These are phyloP conservation scores for Rhodosporidiobolus sp. DNA, from an alignment of 768 basidiomycete species.

Conservation along the genomic window DNA sequence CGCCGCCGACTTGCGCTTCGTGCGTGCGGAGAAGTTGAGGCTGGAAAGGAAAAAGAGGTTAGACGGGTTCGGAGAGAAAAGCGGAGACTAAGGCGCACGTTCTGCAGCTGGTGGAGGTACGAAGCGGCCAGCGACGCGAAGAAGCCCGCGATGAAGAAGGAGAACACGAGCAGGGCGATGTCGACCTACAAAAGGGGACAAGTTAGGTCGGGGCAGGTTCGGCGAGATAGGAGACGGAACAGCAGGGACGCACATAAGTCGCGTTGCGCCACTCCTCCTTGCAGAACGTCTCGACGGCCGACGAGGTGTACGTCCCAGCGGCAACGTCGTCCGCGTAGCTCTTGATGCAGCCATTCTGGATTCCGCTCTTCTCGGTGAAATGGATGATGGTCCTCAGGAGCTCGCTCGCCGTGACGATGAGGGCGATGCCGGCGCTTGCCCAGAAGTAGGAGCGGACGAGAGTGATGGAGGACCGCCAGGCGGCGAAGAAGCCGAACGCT, in stretches of 20 bases:
- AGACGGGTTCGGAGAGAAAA: background rate
- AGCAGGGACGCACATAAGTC: conserved; percentile 2
- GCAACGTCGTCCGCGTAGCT: conserved; percentile 13
- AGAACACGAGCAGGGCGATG: conserved; percentile 33
- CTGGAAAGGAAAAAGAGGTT: background rate
- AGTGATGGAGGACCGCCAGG: background rate
- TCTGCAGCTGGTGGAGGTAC: conserved; percentile 36
- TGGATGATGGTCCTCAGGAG: conserved; percentile 14
- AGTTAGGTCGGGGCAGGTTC: too few relatives aligned
- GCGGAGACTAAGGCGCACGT: conserved; percentile 6
- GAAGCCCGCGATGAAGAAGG: conserved; percentile 27
- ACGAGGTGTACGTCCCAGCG: background rate
- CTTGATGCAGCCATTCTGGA: conserved; percentile 14
- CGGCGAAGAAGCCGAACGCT: conserved; percentile 27
- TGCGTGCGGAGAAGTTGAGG: conserved; percentile 26
- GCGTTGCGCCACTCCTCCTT: conserved; percentile 7
- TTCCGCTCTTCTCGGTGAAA: conserved; percentile 19
- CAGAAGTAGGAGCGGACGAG: conserved; percentile 33
- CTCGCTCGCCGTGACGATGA: conserved; percentile 20
- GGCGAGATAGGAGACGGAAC: too few relatives aligned
- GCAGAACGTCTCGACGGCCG: conserved; percentile 11
- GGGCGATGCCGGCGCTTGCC: conserved; percentile 1
- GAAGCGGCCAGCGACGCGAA: conserved; percentile 33
- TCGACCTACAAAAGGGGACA: conserved; percentile 17
- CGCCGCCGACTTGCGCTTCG: background rate